phyloP scores from a whole-genome alignment of 805 yeast species.

The Yamadazyma akitaensis region DNA sequence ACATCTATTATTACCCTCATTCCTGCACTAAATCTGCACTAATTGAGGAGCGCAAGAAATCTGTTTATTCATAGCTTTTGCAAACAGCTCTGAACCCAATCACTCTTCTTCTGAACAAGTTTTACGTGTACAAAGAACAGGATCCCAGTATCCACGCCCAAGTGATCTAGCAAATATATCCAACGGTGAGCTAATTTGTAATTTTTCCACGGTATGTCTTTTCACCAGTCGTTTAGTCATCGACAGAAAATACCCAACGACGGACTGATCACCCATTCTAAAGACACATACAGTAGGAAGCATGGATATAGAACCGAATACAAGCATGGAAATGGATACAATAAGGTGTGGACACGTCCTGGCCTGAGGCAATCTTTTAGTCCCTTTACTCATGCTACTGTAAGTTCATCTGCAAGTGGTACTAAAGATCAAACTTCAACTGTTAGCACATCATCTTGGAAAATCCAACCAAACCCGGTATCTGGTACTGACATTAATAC shows the following conservation, averaged over 20 bases:
- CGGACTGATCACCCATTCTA: background rate
- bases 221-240: background rate
- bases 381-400: background rate
- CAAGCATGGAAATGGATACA: background rate
- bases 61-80: background rate
- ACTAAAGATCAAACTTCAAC: background rate
- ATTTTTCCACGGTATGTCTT: background rate
- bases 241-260: slow-evolving; percentile 1
- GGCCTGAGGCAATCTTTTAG: background rate
- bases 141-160: background rate
- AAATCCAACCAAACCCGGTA: slow-evolving; percentile 1
- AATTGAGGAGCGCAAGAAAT: background rate
- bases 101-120: background rate
- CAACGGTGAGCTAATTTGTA: background rate
- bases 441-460: background rate
- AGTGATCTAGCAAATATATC: background rate
- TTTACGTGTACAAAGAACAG: background rate
- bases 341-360: background rate
- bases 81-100: background rate
- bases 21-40: background rate
- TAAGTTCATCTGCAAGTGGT: background rate
- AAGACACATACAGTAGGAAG: background rate
- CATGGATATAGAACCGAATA: background rate
- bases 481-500: slow-evolving; percentile 32
- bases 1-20: background rate